phyloP scores from a whole-genome alignment of 306 rosid genomes.

The Fragaria iinumae region DNA sequence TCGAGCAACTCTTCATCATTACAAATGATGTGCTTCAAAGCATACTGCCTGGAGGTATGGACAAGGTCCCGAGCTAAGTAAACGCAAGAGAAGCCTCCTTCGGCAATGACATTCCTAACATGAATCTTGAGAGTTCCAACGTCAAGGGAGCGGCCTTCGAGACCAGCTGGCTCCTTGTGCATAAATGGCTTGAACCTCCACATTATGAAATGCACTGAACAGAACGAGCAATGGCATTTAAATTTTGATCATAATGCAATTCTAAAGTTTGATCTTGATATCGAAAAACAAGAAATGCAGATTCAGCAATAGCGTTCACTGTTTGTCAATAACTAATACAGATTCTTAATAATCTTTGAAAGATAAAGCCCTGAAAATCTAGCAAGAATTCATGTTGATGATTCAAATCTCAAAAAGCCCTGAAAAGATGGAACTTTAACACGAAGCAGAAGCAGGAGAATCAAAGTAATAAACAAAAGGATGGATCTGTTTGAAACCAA shows the following conservation, averaged over 20 bases:
- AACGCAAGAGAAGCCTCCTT: conserved; percentile 96
- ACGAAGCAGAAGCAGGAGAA: not conserved
- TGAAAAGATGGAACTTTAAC: not conserved
- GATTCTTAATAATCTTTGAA: not conserved
- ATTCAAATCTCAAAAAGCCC: not conserved
- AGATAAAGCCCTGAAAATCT: not conserved
- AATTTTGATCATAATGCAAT: not conserved
- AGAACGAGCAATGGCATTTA: not conserved
- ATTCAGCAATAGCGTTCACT: not conserved
- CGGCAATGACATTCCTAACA: conserved; percentile 78
- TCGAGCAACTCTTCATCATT: conserved; percentile 84
- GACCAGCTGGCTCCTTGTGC: conserved; percentile 85
- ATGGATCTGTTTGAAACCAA: not conserved
- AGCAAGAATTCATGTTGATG: not conserved
- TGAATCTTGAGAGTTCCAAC: conserved; percentile 82
- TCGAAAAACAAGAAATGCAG: not conserved
- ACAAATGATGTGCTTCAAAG: conserved; percentile 90
- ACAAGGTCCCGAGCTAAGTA: conserved; percentile 84
- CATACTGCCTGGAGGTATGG: conserved; percentile 84
- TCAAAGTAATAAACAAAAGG: not conserved
- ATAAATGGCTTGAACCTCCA: conserved; percentile 94
- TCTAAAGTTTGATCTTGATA: not conserved
- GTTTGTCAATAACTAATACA: not conserved
- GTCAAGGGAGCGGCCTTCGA: conserved; percentile 86
- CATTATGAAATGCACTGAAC: conserved; percentile 30